Conservation (phyloP, 225 moss, liverwort and hornwort genomes). For the Marchantia polymorpha region DNA sequence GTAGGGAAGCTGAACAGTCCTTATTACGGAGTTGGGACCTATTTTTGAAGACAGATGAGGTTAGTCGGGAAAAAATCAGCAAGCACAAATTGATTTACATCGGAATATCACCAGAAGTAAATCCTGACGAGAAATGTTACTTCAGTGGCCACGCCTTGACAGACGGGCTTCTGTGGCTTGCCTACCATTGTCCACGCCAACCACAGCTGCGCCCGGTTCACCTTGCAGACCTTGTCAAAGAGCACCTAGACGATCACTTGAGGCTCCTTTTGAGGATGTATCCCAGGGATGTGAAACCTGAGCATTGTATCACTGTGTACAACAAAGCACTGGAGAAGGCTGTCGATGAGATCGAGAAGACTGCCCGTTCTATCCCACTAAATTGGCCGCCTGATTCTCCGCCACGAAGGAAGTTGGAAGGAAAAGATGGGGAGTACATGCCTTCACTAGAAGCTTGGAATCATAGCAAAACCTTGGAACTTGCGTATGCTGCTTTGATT, state of each 20-base stretch:
- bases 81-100: constrained; percentile 61
- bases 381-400: constrained; percentile 54
- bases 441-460: constrained; percentile 57
- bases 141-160: constrained; percentile 66
- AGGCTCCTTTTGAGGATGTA: constrained; percentile 58
- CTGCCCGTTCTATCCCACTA: constrained; percentile 52
- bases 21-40: constrained; percentile 44
- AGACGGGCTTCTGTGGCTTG: constrained; percentile 77
- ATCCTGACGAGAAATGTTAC: constrained; percentile 27
- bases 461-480: constrained; percentile 55
- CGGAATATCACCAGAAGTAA: constrained; percentile 50
- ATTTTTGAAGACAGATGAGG: constrained; percentile 57
- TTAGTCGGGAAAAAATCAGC: constrained; percentile 46
- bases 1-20: constrained; percentile 45
- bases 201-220: constrained; percentile 65
- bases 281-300: constrained; percentile 57
- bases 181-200: constrained; percentile 54
- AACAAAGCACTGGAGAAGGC: constrained; percentile 67
- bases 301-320: constrained; percentile 61
- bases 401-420: constrained; percentile 26
- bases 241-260: constrained; percentile 56
- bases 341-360: constrained; percentile 67
- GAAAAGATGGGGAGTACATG: constrained; percentile 34
- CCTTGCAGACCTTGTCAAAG: constrained; percentile 60
- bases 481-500: constrained; percentile 50